Percentiles rank a stretch among this genome's conserved stretches.
Evolutionary conservation across 192 early-diverging fungal genomes (phyloP).

Genomic region (Paraglomus occultum): DNA sequence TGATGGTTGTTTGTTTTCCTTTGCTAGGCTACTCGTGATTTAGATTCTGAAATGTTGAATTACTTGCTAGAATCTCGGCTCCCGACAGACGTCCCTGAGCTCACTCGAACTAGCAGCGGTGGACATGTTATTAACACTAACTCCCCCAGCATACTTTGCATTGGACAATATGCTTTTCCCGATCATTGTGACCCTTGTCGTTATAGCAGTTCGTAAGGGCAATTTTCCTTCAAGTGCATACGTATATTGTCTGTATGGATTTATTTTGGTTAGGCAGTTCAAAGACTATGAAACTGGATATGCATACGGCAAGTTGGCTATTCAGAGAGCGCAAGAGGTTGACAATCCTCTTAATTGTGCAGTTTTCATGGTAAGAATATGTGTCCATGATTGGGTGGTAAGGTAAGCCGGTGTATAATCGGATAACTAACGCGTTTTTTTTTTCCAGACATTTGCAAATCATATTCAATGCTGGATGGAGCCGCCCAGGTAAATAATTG

Average conservation of each 20-base stretch:
- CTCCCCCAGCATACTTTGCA: too few relatives aligned
- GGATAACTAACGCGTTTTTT: too few relatives aligned
- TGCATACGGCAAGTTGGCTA: constrained; percentile 31
- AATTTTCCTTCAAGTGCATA: constrained; percentile 27
- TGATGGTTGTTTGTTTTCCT: too few relatives aligned
- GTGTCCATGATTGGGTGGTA: constrained; percentile 3
- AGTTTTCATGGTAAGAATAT: constrained; percentile 35
- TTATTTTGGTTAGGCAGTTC: constrained; percentile 29
- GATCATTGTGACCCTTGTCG: constrained; percentile 34
- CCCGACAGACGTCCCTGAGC: too few relatives aligned
- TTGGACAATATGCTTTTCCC: neutral
- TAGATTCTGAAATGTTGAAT: neutral
- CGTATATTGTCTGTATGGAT: constrained; percentile 34
- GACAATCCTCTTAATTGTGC: constrained; percentile 33
- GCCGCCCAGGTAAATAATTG: too few relatives aligned
- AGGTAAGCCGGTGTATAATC: too few relatives aligned
- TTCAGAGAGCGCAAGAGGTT: constrained; percentile 2
- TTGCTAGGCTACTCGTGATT: too few relatives aligned
- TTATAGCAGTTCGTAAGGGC: constrained; percentile 18
- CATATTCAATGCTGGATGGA: too few relatives aligned
- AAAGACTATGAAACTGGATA: constrained; percentile 25
- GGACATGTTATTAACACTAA: too few relatives aligned
- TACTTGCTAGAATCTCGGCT: too few relatives aligned
- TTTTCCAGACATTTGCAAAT: too few relatives aligned
- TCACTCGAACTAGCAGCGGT: too few relatives aligned